Percentiles rank a stretch among this genome's conserved stretches.
Evolutionary conservation across 2,329 filamentous ascomycete genomes (phyloP).

Genomic region (Colletotrichum sojae): DNA sequence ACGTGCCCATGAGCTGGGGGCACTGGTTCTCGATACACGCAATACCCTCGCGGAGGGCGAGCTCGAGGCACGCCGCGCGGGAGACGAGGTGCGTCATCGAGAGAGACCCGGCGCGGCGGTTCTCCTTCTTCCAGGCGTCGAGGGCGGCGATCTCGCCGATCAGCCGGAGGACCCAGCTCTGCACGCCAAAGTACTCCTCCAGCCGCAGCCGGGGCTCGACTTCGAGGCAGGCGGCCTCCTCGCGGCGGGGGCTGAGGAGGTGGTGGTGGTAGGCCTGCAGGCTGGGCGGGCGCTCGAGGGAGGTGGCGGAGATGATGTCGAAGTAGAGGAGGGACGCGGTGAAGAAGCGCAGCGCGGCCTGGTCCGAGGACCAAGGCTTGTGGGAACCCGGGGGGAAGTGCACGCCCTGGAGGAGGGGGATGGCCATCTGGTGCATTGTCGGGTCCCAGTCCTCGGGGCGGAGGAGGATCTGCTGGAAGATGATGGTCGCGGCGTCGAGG

Average conservation of each 20-base stretch:
- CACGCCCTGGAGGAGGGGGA: slow-evolving; percentile 23
- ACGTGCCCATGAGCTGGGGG: slow-evolving; percentile 37
- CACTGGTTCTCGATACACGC: slow-evolving; percentile 41
- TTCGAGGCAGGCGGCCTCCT: slow-evolving; percentile 26
- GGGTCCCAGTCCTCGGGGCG: slow-evolving; percentile 54
- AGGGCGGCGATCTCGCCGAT: slow-evolving; percentile 68
- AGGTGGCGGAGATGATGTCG: slow-evolving; percentile 65
- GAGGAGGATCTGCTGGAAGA: slow-evolving; percentile 63
- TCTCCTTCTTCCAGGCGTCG: slow-evolving; percentile 68
- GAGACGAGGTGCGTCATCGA: slow-evolving; percentile 61
- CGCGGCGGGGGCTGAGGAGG: slow-evolving; percentile 53
- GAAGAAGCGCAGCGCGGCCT: slow-evolving; percentile 64
- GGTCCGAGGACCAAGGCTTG: slow-evolving; percentile 60
- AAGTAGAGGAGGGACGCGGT: slow-evolving; percentile 62
- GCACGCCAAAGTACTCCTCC: slow-evolving; percentile 51
- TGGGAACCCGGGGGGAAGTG: slow-evolving; percentile 43
- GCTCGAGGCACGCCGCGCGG: slow-evolving; percentile 37
- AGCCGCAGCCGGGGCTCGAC: slow-evolving; percentile 53
- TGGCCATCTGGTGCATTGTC: slow-evolving; percentile 47
- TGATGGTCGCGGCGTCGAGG: slow-evolving; percentile 63
- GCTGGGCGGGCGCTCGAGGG: slow-evolving; percentile 57
- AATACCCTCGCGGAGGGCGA: slow-evolving; percentile 41
- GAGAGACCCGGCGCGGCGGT: slow-evolving; percentile 58
- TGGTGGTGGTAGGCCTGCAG: slow-evolving; percentile 58
- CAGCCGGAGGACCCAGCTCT: slow-evolving; percentile 70